Conservation (phyloP, 805 yeast genomes). For the Wickerhamomyces subpelliculosus region DNA sequence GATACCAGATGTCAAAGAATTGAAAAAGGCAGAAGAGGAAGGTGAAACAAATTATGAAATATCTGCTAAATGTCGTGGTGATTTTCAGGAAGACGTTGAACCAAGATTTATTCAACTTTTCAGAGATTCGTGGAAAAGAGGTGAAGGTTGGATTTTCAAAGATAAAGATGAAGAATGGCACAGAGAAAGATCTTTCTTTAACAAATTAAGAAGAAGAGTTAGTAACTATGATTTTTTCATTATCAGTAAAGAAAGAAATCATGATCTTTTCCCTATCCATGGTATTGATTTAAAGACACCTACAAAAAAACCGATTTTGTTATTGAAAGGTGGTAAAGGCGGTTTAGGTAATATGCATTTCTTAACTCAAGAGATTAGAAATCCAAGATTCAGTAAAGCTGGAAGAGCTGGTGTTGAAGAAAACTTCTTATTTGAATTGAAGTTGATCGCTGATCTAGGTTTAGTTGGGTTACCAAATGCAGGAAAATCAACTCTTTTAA, state of each 20-base stretch:
- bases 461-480: constrained; percentile 95
- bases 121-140: constrained; percentile 56
- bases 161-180: constrained; percentile 67
- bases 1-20: constrained; percentile 51
- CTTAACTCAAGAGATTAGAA: constrained; percentile 72
- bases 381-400: constrained; percentile 79
- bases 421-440: constrained; percentile 73
- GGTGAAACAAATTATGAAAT: constrained; percentile 22
- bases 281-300: constrained; percentile 70
- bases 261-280: constrained; percentile 70
- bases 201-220: constrained; percentile 55
- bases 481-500: constrained; percentile 83
- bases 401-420: constrained; percentile 70
- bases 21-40: constrained; percentile 27
- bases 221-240: constrained; percentile 54
- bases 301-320: constrained; percentile 56
- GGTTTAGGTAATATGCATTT: constrained; percentile 98
- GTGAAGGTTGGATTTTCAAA: constrained; percentile 86
- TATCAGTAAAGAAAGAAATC: constrained; percentile 46
- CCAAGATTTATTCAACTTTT: constrained; percentile 50
- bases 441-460: constrained; percentile 87
- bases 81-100: not conserved
- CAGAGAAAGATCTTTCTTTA: constrained; percentile 57
- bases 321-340: constrained; percentile 83
- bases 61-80: constrained; percentile 15